A percentile compares a stretch with the other conserved stretches of the same genome.
These are phyloP conservation scores for Ustilago bromivora DNA, from an alignment of 1,284 basidiomycete genomes.

Conservation along the genomic window DNA sequence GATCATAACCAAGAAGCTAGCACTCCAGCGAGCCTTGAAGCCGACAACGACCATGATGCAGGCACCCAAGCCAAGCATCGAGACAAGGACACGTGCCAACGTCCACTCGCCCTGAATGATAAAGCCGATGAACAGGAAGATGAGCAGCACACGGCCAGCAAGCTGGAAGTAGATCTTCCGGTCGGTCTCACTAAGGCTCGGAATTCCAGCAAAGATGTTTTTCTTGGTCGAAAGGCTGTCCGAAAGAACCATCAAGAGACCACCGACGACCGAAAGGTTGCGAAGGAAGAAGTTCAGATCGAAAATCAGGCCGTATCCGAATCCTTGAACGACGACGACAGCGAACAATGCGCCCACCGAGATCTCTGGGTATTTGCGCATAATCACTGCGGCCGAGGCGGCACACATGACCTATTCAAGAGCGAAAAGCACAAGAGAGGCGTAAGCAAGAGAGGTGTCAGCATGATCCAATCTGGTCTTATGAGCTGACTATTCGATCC, in stretches of 20 bases:
- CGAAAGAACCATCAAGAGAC: constrained; percentile 96
- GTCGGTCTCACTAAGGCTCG: constrained; percentile 88
- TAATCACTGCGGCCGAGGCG: constrained; percentile 88
- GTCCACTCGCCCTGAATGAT: constrained; percentile 93
- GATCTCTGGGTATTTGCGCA: constrained; percentile 87
- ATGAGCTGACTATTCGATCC: neutral
- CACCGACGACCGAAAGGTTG: constrained; percentile 90
- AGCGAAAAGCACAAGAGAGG: neutral
- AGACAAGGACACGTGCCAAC: constrained; percentile 84
- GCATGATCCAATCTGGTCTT: neutral
- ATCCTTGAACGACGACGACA: constrained; percentile 92
- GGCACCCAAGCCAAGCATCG: constrained; percentile 76
- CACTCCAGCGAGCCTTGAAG: constrained; percentile 99
- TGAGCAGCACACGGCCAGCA: constrained; percentile 93
- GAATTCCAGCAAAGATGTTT: constrained; percentile 87
- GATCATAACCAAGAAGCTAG: constrained; percentile 92
- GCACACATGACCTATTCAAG: constrained; percentile 76
- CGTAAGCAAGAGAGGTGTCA: neutral
- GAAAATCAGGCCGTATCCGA: constrained; percentile 93
- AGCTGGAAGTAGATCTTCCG: constrained; percentile 92
- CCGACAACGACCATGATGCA: constrained; percentile 97
- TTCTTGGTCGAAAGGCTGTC: constrained; percentile 88
- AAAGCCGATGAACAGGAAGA: constrained; percentile 99
- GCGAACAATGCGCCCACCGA: constrained; percentile 87
- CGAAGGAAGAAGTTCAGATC: constrained; percentile 99